A percentile compares a stretch with the other conserved stretches of the same genome.
phyloP scores from a whole-genome alignment of 1,284 basidiomycete species.

The Ceratobasidium theobromae region DNA sequence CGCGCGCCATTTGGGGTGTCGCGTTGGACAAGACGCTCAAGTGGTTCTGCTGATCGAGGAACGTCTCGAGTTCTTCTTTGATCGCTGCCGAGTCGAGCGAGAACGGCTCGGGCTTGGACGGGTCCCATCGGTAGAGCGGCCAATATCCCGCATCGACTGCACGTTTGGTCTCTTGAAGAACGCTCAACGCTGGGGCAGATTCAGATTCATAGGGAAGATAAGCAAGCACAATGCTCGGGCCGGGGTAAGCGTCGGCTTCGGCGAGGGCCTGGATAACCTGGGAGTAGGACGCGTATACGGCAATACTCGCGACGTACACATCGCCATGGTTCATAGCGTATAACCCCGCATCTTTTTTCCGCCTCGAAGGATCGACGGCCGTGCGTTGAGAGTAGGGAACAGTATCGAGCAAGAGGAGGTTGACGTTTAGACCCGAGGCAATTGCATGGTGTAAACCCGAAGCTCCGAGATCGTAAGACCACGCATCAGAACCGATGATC shows the following conservation, averaged over 20 bases:
- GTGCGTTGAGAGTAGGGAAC: slow-evolving; percentile 81
- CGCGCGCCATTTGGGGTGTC: slow-evolving; percentile 77
- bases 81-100: slow-evolving; percentile 90
- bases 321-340: slow-evolving; percentile 99
- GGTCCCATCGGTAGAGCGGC: slow-evolving; percentile 99
- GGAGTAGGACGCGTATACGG: slow-evolving; percentile 93
- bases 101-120: slow-evolving; percentile 88
- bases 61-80: slow-evolving; percentile 92
- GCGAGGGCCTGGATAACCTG: slow-evolving; percentile 91
- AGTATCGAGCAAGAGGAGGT: slow-evolving; percentile 94
- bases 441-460: slow-evolving; percentile 95
- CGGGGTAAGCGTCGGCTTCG: slow-evolving; percentile 89
- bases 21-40: slow-evolving; percentile 87
- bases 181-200: slow-evolving; percentile 76
- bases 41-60: slow-evolving; percentile 96
- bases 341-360: slow-evolving; percentile 91
- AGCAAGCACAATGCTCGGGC: slow-evolving; percentile 91
- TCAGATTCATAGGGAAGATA: slow-evolving; percentile 89
- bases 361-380: slow-evolving; percentile 64
- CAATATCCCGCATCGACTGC: slow-evolving; percentile 97
- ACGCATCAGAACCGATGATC: slow-evolving; percentile 97
- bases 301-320: slow-evolving; percentile 93
- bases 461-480: slow-evolving; percentile 97
- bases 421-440: slow-evolving; percentile 87
- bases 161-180: slow-evolving; percentile 95